Evolutionary conservation across 2,329 filamentous ascomycete species (phyloP).

Genomic region (Trichophyton equinum): DNA sequence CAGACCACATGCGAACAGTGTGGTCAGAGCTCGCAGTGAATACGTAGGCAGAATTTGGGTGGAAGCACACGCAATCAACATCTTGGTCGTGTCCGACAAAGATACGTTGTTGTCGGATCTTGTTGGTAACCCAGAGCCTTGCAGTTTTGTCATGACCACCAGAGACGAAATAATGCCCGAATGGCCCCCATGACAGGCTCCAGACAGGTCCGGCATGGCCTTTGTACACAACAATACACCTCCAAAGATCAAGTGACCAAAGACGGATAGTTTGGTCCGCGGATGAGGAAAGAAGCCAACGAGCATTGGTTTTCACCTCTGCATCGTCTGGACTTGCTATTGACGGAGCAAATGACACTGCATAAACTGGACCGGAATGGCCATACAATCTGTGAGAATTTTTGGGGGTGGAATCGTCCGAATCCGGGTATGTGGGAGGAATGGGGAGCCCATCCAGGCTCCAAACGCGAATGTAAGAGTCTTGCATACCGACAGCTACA

Average conservation of each 20-base stretch:
- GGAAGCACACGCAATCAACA: conserved; percentile 85
- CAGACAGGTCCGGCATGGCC: conserved; percentile 83
- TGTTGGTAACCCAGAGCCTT: conserved; percentile 83
- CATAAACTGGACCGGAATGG: conserved; percentile 79
- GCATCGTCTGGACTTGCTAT: conserved; percentile 38
- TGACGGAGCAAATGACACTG: conserved; percentile 75
- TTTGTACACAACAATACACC: conserved; percentile 88
- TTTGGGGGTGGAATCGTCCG: conserved; percentile 45
- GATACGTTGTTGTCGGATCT: conserved; percentile 75
- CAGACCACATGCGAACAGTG: conserved; percentile 92
- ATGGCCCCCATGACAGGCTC: conserved; percentile 79
- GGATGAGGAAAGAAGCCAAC: conserved; percentile 74
- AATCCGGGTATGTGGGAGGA: conserved; percentile 49
- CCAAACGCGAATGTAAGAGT: conserved; percentile 95
- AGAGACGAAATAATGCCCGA: conserved; percentile 88
- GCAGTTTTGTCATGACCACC: conserved; percentile 82
- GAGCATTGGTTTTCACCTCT: conserved; percentile 48
- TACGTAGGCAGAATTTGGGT: conserved; percentile 84
- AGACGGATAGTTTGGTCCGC: conserved; percentile 79
- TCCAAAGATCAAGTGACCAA: conserved; percentile 86
- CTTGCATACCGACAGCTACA: conserved; percentile 76
- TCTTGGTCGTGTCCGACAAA: conserved; percentile 87
- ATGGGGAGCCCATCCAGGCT: conserved; percentile 75
- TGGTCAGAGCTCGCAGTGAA: conserved; percentile 91
- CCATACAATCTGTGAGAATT: conserved; percentile 71